A percentile compares a stretch with the other conserved stretches of the same genome.
These are phyloP conservation scores for Citrus inodora DNA, from an alignment of 345 rosid species.

Conservation along the genomic window DNA sequence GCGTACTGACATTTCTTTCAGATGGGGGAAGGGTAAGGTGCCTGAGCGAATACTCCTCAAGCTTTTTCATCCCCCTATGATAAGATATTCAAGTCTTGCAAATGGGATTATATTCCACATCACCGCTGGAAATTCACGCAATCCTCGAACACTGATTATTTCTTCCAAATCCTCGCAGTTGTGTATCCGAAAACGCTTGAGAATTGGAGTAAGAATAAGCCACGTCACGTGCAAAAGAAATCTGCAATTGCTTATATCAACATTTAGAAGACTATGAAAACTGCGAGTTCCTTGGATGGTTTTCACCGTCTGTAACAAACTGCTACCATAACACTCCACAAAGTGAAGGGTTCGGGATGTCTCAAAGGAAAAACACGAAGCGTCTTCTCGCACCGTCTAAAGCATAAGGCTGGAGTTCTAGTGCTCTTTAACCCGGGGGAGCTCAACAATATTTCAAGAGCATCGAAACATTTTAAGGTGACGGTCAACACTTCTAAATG, in stretches of 20 bases:
- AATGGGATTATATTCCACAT: not conserved
- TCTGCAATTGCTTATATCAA: too few relatives aligned
- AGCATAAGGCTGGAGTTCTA: not conserved
- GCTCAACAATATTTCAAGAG: not conserved
- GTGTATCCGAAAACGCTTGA: too few relatives aligned
- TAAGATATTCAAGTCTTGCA: not conserved
- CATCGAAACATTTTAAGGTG: too few relatives aligned
- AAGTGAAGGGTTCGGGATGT: not conserved
- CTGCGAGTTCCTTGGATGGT: not conserved
- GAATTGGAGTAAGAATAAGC: too few relatives aligned
- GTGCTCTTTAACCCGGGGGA: not conserved
- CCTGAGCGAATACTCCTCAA: not conserved
- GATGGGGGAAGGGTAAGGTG: not conserved
- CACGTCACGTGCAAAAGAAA: too few relatives aligned
- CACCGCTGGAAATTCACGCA: not conserved
- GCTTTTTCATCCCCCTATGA: rapidly evolving
- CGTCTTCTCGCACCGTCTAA: not conserved
- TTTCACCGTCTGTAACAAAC: not conserved
- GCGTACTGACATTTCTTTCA: not conserved
- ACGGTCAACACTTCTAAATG: not conserved
- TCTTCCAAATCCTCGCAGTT: not conserved
- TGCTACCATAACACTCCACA: too few relatives aligned
- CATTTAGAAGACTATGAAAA: not conserved
- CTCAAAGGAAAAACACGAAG: not conserved
- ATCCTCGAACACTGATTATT: not conserved